Base-by-base conservation (phyloP, 202 grass and related monocot species). In the Zoysia matrella region DNA sequence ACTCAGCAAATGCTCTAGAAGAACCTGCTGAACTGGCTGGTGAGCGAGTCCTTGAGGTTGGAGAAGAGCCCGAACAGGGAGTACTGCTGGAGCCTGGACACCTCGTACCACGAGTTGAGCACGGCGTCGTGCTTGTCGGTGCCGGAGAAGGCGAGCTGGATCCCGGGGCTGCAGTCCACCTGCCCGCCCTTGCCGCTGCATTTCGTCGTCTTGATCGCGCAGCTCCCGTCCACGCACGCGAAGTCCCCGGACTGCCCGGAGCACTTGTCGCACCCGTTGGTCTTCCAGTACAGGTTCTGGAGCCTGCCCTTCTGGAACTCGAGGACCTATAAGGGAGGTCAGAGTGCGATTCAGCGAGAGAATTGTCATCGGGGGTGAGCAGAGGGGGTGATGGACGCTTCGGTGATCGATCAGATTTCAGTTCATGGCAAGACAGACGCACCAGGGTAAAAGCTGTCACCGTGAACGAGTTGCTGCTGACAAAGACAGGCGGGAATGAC, bases 31-130 rank as follows among this genome's bases (percentile, higher is more conserved):
- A 30, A 90, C 56, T 89, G 88, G 66, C 80, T 63, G 1, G 92
- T 81, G 0, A 98, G 73, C 41, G 95, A 95, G 85, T 92, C 89
- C 77, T 84, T 98, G 43, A 95, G 66, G 87, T 90, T 53, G 78
- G 92, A 95, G 82, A 91, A 98, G 18, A 98, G 88, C 6, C 85
- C 80, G 48, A 74, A 79, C 12, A 98, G 89, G 13, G 95, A 95
- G 87, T 98, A 95, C 84, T 98, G 95, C 70, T 79, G 83, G 60
- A 98, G 93, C 53, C 92, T 95, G 47, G 95, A 93, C 48, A 93
- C 95, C 74, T 98, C 92, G 50, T 95, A 98, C 95, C 95, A 98
- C 5, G 92, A 95, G 68, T 98, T 98, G 75, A 98, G 87, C 14
- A 90, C 92, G 0, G 71, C 82, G 50, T 98, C 95, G 44, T 95